Evolutionary conservation across 2,329 filamentous ascomycete species (phyloP), one percentile per base, ranked within the genome.

Genomic region (Trichoderma polysporum): DNA sequence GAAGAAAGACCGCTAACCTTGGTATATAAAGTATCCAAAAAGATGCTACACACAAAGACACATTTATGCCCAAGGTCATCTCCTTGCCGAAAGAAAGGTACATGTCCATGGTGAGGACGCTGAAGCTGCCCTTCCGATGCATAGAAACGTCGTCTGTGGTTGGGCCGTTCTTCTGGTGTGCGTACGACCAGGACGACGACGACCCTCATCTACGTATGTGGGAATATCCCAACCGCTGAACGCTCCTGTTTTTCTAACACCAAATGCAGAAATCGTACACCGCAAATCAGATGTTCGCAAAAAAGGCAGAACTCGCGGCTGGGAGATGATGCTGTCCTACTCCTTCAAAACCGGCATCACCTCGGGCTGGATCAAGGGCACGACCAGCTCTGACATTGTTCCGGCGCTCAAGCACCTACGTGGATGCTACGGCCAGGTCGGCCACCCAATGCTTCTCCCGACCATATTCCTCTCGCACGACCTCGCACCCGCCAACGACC

Each of bases 211-310:
- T 89, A 53, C 87, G 85, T 86, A 79, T 73, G 83, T 76, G 29
- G 8, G 29, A 6, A 33, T 47, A 15, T 15, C 33, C 45, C 15
- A 35, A 35, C n/a, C n/a, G 13, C 33, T 22, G 17, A 12, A 17
- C 45, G 33, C 19, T 52, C 12, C 37, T 13, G 35, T n/a, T 6
- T 31, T 56, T 19, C 66, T 61, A 33, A 68, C 22, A 10, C 12
- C 22, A 7, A 19, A 17, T 29, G 52, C 33, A 86, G 84, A 89
- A 72, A 85, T 89, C 70, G 82, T 89, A 68, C 87, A 86, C 73
- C 84, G 87, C 70, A 89, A 89, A 76, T 88, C 85, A n/a, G 87
- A 89, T 72, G 87, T 89, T 37, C 84, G 85, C 59, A 89, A 89
- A 74, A 88, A 86, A 77, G 86, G 86, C 69, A 82, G 81, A 72